These are phyloP conservation scores for Arctium minus DNA, from an alignment of 129 eudicot species.

Conservation along the genomic window DNA sequence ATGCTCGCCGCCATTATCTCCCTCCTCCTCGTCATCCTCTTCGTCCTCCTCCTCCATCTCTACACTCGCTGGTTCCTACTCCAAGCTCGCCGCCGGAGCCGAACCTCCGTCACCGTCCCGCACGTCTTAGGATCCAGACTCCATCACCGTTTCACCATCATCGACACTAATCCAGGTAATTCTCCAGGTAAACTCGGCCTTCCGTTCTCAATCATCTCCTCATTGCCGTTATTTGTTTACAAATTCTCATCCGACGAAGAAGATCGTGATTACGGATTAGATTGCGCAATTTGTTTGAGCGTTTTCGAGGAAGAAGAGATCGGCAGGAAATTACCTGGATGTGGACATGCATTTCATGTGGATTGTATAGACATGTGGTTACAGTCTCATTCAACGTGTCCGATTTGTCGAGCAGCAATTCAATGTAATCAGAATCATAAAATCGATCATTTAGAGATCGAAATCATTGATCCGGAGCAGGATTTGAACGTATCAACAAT, in stretches of 20 bases:
- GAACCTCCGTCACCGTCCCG: conserved; percentile 39
- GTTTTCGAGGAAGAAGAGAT: conserved; percentile 50
- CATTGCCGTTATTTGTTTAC: conserved; percentile 51
- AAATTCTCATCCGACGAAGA: background rate
- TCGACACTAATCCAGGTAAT: conserved; percentile 20
- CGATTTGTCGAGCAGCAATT: conserved; percentile 59
- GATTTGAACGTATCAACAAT: background rate
- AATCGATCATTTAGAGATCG: background rate
- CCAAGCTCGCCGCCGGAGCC: conserved; percentile 36
- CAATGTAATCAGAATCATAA: conserved; percentile 4
- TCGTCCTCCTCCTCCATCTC: conserved; percentile 51
- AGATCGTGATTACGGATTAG: conserved; percentile 29
- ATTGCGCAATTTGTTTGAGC: conserved; percentile 71
- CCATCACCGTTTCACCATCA: conserved; percentile 39
- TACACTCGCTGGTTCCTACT: conserved; percentile 69
- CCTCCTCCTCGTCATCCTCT: conserved; percentile 55
- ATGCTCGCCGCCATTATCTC: conserved; percentile 67
- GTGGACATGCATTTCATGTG: conserved; percentile 70
- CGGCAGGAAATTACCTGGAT: conserved; percentile 46
- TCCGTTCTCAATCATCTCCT: conserved; percentile 43
- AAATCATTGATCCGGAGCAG: background rate
- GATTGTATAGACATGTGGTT: conserved; percentile 89
- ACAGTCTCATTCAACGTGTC: conserved; percentile 63
- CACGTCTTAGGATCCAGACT: conserved; percentile 34
- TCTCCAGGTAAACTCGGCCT: conserved; percentile 47